Percentiles rank a stretch among this genome's conserved stretches.
These are phyloP conservation scores for Sphaerulina populicola DNA, from an alignment of 2,329 filamentous ascomycete genomes.

Conservation along the genomic window DNA sequence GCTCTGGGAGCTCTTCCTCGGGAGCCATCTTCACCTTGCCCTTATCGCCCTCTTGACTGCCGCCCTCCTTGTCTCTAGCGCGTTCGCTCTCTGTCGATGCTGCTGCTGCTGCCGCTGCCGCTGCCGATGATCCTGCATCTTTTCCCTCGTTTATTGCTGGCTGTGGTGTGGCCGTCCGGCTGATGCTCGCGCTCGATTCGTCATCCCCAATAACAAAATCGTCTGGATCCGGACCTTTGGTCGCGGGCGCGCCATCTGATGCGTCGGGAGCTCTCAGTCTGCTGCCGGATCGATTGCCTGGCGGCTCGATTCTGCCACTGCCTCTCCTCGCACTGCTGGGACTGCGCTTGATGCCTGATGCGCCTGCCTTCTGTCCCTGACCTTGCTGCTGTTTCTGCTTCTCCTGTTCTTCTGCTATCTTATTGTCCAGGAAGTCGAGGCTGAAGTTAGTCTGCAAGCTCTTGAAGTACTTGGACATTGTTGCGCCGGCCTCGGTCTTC, in stretches of 20 bases:
- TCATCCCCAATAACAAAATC: constrained; percentile 84
- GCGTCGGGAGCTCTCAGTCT: constrained; percentile 23
- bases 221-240: constrained; percentile 64
- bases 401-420: constrained; percentile 86
- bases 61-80: constrained; percentile 27
- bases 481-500: constrained; percentile 20
- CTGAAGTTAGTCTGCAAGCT: constrained; percentile 31
- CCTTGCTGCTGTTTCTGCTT: constrained; percentile 50
- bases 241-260: constrained; percentile 5
- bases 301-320: constrained; percentile 31
- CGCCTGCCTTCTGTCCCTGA: constrained; percentile 9
- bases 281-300: constrained; percentile 22
- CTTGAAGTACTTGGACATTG: constrained; percentile 22
- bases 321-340: constrained; percentile 40
- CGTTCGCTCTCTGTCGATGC: constrained; percentile 22
- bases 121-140: not conserved
- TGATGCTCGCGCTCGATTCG: constrained; percentile 55
- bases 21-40: constrained; percentile 28
- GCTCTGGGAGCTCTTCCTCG: constrained; percentile 55
- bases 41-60: constrained; percentile 23
- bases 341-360: constrained; percentile 29
- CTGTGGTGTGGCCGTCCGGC: constrained; percentile 53
- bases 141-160: constrained; percentile 32
- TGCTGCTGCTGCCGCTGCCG: not conserved
- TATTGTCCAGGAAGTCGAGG: constrained; percentile 38